Evolutionary conservation across 164 flowering plant species (phyloP).

Genomic region (Annona squamosa): DNA sequence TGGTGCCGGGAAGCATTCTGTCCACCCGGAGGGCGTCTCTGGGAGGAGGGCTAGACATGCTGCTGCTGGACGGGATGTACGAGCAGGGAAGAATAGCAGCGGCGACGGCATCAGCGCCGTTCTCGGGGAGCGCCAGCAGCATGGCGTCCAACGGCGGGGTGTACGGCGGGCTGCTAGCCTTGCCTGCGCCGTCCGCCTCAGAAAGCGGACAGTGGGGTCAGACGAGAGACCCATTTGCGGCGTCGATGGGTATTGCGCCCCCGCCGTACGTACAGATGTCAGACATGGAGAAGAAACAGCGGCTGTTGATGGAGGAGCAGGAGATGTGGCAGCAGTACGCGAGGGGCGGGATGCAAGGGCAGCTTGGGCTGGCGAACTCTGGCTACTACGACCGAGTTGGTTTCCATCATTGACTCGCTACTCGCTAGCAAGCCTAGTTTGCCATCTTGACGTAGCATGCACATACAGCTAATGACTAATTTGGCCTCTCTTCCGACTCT

Average conservation of each 20-base stretch:
- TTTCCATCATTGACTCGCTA: no score
- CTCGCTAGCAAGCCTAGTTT: no score
- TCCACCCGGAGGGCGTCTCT: slow-evolving; percentile 25
- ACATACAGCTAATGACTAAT: no score
- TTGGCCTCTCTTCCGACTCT: no score
- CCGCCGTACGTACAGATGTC: slow-evolving; percentile 87
- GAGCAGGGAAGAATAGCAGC: slow-evolving; percentile 15
- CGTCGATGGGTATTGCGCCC: slow-evolving; percentile 57
- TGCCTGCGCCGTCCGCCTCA: slow-evolving; percentile 25
- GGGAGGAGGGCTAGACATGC: slow-evolving; percentile 36
- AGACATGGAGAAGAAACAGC: slow-evolving; percentile 85
- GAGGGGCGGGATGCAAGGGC: slow-evolving; percentile 76
- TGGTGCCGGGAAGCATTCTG: slow-evolving; percentile 31
- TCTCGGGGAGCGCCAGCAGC: slow-evolving; percentile 56
- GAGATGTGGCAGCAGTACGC: slow-evolving; percentile 80
- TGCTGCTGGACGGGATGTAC: slow-evolving; percentile 56
- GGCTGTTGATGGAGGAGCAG: slow-evolving; percentile 61
- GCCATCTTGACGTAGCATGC: no score
- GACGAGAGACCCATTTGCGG: slow-evolving; percentile 61
- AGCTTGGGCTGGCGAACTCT: slow-evolving; percentile 1
- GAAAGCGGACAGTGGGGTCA: slow-evolving; percentile 22
- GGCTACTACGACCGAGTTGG: not conserved
- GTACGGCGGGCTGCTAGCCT: not conserved
- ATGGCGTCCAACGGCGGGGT: slow-evolving; percentile 27
- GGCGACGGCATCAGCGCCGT: not conserved